Evolutionary conservation across 1,139 yeast genomes (phyloP).

Genomic region (Debaryomyces subglobosus): DNA sequence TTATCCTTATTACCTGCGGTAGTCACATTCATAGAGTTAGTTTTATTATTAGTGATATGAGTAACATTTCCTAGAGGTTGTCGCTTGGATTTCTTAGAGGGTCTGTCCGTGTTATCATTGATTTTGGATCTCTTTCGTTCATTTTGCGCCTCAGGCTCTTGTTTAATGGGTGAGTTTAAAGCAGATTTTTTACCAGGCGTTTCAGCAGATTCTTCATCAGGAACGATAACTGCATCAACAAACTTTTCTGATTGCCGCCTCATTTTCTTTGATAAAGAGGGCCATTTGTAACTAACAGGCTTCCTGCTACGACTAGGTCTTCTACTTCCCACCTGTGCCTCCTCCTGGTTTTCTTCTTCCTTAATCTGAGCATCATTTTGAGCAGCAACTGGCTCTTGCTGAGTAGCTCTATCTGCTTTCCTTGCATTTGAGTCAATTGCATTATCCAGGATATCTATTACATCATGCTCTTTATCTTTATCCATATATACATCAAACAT

Average conservation of each 20-base stretch:
- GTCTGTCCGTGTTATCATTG: background rate
- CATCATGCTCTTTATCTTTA: background rate
- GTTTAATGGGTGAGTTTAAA: constrained; percentile 9
- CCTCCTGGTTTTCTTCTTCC: background rate
- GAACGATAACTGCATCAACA: constrained; percentile 54
- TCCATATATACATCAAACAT: constrained; percentile 7
- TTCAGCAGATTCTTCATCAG: constrained; percentile 13
- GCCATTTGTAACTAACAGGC: constrained; percentile 67
- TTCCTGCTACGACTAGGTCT: constrained; percentile 20
- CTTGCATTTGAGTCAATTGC: background rate
- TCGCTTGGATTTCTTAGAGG: constrained; percentile 14
- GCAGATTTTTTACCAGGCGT: constrained; percentile 10
- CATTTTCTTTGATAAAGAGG: constrained; percentile 69
- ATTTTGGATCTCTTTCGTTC: background rate
- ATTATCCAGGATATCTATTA: background rate
- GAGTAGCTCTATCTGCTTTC: background rate
- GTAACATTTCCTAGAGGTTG: constrained; percentile 26
- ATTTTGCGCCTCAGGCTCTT: constrained; percentile 9
- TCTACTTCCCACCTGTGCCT: constrained; percentile 2
- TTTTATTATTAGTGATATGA: constrained; percentile 12
- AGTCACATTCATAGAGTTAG: constrained; percentile 14
- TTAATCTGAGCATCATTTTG: background rate
- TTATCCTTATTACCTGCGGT: background rate
- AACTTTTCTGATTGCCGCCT: constrained; percentile 66
- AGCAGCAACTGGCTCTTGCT: background rate